Evolutionary conservation across 1,284 basidiomycete species (phyloP).

Genomic region (Melampsora americana): DNA sequence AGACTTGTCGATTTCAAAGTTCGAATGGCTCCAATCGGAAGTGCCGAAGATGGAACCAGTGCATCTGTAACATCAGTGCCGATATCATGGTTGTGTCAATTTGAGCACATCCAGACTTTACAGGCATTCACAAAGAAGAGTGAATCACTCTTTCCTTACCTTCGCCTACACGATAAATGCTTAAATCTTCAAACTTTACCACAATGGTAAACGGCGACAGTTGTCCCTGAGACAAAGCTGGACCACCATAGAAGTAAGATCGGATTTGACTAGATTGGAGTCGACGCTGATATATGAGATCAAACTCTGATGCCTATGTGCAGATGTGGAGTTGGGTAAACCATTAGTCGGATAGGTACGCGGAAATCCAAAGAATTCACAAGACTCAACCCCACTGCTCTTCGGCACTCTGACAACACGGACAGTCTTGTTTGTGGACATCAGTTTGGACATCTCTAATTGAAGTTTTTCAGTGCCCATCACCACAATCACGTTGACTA

Average conservation of each 20-base stretch:
- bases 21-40: conserved; percentile 81
- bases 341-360: not conserved
- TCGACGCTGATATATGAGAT: conserved; percentile 72
- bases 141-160: conserved; percentile 57
- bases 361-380: not conserved
- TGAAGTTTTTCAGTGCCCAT: conserved; percentile 96
- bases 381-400: conserved; percentile 73
- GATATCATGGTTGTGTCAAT: not conserved
- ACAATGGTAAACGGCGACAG: conserved; percentile 83
- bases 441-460: conserved; percentile 79
- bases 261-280: conserved; percentile 77
- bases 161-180: conserved; percentile 80
- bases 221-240: conserved; percentile 64
- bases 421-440: conserved; percentile 57
- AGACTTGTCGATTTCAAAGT: conserved; percentile 83
- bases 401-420: conserved; percentile 88
- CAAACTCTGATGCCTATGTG: conserved; percentile 80
- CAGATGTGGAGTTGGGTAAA: not conserved
- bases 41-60: conserved; percentile 82
- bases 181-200: conserved; percentile 72
- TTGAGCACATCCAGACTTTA: not conserved
- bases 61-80: conserved; percentile 61
- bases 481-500: conserved; percentile 91
- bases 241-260: conserved; percentile 91
- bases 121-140: conserved; percentile 5